These are phyloP conservation scores for Trichoderma semiorbis DNA, from an alignment of 2,329 filamentous ascomycete genomes.

Conservation along the genomic window DNA sequence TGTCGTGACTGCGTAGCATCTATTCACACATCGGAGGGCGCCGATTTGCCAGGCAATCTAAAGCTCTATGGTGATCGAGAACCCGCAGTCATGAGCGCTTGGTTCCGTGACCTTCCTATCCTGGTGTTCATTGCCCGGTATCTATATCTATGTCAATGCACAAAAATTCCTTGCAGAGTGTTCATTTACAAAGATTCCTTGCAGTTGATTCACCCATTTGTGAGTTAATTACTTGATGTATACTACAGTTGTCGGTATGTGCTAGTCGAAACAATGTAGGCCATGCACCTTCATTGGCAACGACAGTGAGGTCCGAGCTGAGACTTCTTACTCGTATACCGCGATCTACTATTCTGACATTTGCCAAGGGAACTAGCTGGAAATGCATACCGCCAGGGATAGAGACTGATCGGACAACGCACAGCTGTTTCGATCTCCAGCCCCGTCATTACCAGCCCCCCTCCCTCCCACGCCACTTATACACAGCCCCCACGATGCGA, in stretches of 20 bases:
- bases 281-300: neutral
- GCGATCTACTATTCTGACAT: neutral
- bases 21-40: neutral
- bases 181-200: neutral
- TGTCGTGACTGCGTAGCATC: neutral
- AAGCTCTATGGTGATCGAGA: neutral
- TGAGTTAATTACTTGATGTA: neutral
- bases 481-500: neutral
- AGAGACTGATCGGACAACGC: neutral
- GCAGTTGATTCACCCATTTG: neutral
- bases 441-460: neutral
- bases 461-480: neutral
- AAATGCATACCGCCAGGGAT: neutral
- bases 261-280: neutral
- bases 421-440: neutral
- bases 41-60: neutral
- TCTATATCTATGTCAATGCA: neutral
- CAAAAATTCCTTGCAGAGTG: conserved; percentile 12
- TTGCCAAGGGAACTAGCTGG: neutral
- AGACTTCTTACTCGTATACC: neutral
- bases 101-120: conserved; percentile 1
- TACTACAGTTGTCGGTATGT: neutral
- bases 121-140: neutral
- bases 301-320: neutral
- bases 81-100: neutral